Conservation (phyloP, 352 stramenopile species). For the Phytophthora megakarya region DNA sequence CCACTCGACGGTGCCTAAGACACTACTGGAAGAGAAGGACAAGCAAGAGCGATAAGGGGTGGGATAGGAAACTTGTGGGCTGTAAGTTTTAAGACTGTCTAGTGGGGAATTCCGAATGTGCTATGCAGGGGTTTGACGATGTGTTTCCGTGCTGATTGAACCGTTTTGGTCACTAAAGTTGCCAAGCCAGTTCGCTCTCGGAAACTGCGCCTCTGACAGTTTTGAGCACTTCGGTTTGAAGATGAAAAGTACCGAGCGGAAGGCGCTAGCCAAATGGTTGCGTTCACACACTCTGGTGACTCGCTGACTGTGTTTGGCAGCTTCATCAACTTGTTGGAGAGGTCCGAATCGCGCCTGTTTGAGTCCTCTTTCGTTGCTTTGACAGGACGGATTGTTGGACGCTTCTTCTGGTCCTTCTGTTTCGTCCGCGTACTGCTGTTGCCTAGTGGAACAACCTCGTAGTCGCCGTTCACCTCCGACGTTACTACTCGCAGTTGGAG, state of each 20-base stretch:
- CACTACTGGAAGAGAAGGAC: slow-evolving; percentile 9
- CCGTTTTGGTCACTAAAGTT: slow-evolving; percentile 57
- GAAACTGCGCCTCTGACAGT: slow-evolving; percentile 22
- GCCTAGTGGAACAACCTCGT: slow-evolving; percentile 53
- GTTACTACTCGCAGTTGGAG: slow-evolving; percentile 34
- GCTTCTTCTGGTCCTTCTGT: slow-evolving; percentile 43
- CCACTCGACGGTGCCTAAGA: slow-evolving; percentile 41
- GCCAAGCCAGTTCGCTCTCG: slow-evolving; percentile 35
- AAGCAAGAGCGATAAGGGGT: slow-evolving; percentile 1
- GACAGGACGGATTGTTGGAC: slow-evolving; percentile 42
- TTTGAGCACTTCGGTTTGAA: slow-evolving; percentile 7
- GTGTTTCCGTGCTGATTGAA: slow-evolving; percentile 64
- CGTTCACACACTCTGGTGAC: slow-evolving; percentile 17
- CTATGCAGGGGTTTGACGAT: slow-evolving; percentile 34
- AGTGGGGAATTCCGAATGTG: slow-evolving; percentile 37
- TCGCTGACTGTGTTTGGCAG: slow-evolving; percentile 57
- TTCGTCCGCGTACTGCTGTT: slow-evolving; percentile 30
- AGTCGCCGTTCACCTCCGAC: slow-evolving; percentile 27
- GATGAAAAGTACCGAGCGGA: slow-evolving; percentile 25
- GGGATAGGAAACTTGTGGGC: slow-evolving; percentile 13
- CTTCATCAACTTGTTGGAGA: slow-evolving; percentile 67
- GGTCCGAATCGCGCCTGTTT: slow-evolving; percentile 28
- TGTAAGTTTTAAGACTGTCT: slow-evolving; percentile 8
- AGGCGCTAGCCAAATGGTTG: slow-evolving; percentile 26
- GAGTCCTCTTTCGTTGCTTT: slow-evolving; percentile 30